Evolutionary conservation across 768 basidiomycete genomes (phyloP), one percentile per base, ranked within the genome.

Genomic region (Russula brevipes): DNA sequence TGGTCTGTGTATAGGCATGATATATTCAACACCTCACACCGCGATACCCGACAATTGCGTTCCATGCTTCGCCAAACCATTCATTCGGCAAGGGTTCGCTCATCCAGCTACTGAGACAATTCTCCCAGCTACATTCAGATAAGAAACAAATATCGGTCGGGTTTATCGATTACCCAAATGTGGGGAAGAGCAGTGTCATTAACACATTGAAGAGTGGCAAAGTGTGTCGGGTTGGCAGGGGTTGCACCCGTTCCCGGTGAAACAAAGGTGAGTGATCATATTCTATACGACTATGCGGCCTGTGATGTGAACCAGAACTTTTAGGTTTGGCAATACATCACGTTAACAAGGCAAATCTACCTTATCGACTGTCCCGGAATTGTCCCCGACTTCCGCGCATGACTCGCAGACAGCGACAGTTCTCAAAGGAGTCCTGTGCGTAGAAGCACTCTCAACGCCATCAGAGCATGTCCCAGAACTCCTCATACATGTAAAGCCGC

Each of bases 141-240:
- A 98, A 97, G 80, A 98, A 97, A 77, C 96, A 99, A 74, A 98
- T 99, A 69, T 96, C 93, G 19, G 94, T 99, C 67, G 96, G 96
- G 14, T 92, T 99, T 72, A 84, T 99, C 69, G 96, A 97, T 54
- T 99, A 99, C 76, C 96, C 97, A 8, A 99, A 99, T 73, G 94
- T 97, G 64, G 96, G 96, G 16, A 99, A 98, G 77, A 93, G 89
- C 68, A 90, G 88, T 72, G 91, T 99, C 63, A 99, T 99, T 76
- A 98, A 99, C 77, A 98, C 96, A 42, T 83, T 99, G 65, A 99
- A 98, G 82, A 93, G 91, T 77, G 88, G 91, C 75, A 97, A 96
- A 74, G 96, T 98, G 68, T 99, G 97, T 80, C 84, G 84, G 14
- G 95, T n/a, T n/a, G n/a, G n/a, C n/a, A n/a, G n/a, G n/a, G n/a